Evolutionary conservation across 2,329 filamentous ascomycete species (phyloP), one percentile per base, ranked within the genome.

Genomic region (Graphium sp.): DNA sequence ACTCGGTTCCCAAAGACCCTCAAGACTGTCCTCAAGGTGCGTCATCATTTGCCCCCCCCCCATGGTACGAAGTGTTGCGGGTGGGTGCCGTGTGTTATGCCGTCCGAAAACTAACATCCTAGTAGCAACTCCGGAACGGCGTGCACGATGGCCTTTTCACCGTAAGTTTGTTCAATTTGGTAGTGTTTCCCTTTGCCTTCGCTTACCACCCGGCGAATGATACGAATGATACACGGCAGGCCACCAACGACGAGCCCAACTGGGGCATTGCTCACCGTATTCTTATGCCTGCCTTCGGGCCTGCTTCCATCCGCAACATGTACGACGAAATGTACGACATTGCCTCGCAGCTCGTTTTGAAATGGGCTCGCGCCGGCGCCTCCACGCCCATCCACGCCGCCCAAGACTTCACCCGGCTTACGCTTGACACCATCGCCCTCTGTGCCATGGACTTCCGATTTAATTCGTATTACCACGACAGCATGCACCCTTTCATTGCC

Each of bases 381-480:
- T 46, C 56, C 2, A 45, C 59, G 24, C 53, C 62, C 7, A 75
- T 84, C 33, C 52, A 59, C 24, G 65, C 67, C 0, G 61, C 66
- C 0, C 70, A 76, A 12, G 74, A 81, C 45, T 79, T 80, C 36
- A 80, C 76, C 3, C 63, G 76, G n/a, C 52, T 83, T 18, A 71
- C 77, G 0, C 60, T 84, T 3, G 78, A 84, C 43, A 77, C 75
- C 0, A 60, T 84, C 7, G 74, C 73, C 2, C 58, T 84, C 3
- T 77, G 74, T 45, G 57, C 68, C n/a, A 76, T 80, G 69, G 66
- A 66, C 21, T 75, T 62, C 34, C 69, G 77, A 12, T 83, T 83
- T 58, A 83, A 83, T 49, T 74, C 67, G 2, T 82, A 74, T 48
- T 84, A 83, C 42, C 58, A 60, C 17, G 65, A 78, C 10, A 57